Base-by-base conservation (phyloP, 2,329 filamentous ascomycete genomes). In the Ilyonectria destructans region DNA sequence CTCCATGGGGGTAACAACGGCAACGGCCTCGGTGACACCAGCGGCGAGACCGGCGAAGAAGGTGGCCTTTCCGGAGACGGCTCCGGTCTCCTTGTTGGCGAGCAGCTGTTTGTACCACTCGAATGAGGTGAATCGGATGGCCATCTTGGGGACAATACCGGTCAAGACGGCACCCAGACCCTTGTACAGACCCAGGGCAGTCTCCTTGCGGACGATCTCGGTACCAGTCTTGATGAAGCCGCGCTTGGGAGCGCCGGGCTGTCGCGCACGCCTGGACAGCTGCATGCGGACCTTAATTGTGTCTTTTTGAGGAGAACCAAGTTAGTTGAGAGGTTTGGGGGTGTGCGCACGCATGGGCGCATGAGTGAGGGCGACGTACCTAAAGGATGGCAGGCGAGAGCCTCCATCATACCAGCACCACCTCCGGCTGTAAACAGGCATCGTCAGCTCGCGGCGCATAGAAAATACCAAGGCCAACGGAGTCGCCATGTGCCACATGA, bases 211-310 rank as follows among this genome's bases (percentile, higher is more conserved):
- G 62, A 97, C 90, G 77, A 99, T 98, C 75, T 97, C 93, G 70
- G 87, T 83, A 69, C 96, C 96, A 2, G 96, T 99, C 63, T 86
- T 86, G 72, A 98, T 81, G 85, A 99, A 99, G 71, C 96, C 96
- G 75, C 95, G 92, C 76, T 92, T 91, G 77, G 95, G 94, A 81
- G 92, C 90, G 69, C 96, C 96, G 64, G 95, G 95, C 68, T 90
- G 89, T 74, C 93, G 89, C 57, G 93, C 94, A 80, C 96, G 91
- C 74, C 92, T 89, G 63, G 96, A 98, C 68, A 99, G 92, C 85
- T 99, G 96, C 97, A 99, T 99, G 76, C 96, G 95, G 70, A 99
- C 96, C 89, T 99, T 98, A 86, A 98, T 97, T 68, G 95, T 98
- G 83, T 98, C 94, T 93, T 65, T 72, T 72, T 19, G 49, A 46